A percentile compares a stretch with the other conserved stretches of the same genome.
Evolutionary conservation across 2,329 filamentous ascomycete species (phyloP).

Genomic region (Pestalotiopsis sp.): DNA sequence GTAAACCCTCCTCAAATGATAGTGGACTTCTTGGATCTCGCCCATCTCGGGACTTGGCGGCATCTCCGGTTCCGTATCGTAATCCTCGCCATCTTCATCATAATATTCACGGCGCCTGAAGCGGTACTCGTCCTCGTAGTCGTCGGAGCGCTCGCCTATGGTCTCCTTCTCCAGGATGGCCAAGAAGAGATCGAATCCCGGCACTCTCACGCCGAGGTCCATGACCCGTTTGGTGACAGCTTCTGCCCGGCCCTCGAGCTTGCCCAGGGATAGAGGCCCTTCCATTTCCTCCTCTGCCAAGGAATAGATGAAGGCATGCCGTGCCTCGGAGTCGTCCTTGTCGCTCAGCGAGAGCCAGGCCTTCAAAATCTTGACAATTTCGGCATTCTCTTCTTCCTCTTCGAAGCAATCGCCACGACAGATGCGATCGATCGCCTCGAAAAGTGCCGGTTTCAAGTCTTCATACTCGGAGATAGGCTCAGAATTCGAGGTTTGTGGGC

Average conservation of each 20-base stretch:
- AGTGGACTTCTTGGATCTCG: not conserved
- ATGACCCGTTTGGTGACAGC: not conserved
- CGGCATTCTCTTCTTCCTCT: not conserved
- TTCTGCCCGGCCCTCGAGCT: not conserved
- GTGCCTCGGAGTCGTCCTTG: not conserved
- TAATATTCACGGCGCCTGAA: not conserved
- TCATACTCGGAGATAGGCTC: not conserved
- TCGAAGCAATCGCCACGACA: not conserved
- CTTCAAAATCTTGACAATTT: not conserved
- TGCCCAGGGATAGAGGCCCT: not conserved
- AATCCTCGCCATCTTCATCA: not conserved
- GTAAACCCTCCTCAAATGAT: not conserved
- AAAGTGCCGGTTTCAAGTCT: not conserved
- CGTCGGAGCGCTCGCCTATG: not conserved
- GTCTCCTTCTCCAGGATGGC: not conserved
- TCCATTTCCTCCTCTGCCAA: not conserved
- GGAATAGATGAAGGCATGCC: not conserved
- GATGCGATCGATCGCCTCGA: not conserved
- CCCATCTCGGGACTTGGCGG: not conserved
- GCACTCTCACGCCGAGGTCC: not conserved
- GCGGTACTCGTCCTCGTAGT: not conserved
- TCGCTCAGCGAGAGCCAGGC: not conserved
- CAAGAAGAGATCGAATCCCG: not conserved
- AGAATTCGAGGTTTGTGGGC: not conserved
- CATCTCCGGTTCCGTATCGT: not conserved